Evolutionary conservation across 2,329 filamentous ascomycete species (phyloP), one percentile per base, ranked within the genome.

Genomic region (Periconia sp.): DNA sequence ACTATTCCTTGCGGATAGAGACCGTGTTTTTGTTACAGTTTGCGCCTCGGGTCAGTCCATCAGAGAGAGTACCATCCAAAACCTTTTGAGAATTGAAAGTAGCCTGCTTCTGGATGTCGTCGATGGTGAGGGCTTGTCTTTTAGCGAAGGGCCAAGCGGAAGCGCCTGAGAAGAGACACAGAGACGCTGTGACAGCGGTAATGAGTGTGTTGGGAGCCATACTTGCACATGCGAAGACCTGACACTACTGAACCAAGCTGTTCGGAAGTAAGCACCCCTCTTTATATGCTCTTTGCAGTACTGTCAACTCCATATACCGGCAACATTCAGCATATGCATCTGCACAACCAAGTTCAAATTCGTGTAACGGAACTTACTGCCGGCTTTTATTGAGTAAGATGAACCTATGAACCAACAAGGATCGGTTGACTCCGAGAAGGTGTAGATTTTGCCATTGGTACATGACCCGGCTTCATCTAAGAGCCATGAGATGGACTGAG

Each of bases 1-100:
- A 76, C 79, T 77, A 81, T 68, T 81, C 78, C 55, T 71, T 72
- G 23, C 79, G 68, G 2, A 79, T 62, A 11, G 66, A 66, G 9
- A 74, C 72, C 47, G 72, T 80, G 15, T 70, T 55, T 42, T 76
- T 61, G 20, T 65, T 77, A 57, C 76, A 78, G 6, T 35, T 48
- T n/a, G 64, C 47, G 8, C 2, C 49, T 3, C 64, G 59, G 9
- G 59, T 66, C 46, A 68, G 33, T 1, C 66, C 68, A 60, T 71
- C 65, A 6, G 57, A 55, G 15, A 71, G 48, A 1, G 66, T 66
- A 6, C 68, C 65, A 30, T 67, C 61, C 15, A 71, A 59, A 23
- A 68, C 62, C 45, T 62, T 68, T 47, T 63, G 58, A 3, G 66
- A 61, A 41, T 69, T 71, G 6, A 56, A 55, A 10, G 66, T 57